A percentile compares a stretch with the other conserved stretches of the same genome.
These are phyloP conservation scores for Hypsizygus marmoreus DNA, from an alignment of 768 basidiomycete species.

Conservation along the genomic window DNA sequence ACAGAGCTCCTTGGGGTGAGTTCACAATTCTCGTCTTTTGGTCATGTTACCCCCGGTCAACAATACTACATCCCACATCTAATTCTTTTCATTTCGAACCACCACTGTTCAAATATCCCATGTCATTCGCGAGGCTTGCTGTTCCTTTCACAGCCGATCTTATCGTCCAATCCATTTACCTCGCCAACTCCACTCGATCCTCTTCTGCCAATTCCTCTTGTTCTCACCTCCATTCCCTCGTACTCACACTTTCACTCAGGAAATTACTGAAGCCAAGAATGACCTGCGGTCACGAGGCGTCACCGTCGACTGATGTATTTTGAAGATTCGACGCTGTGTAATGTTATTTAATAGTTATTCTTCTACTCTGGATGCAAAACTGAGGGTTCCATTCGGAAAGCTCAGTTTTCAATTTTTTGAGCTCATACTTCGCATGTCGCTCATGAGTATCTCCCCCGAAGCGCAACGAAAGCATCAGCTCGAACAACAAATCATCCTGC, in stretches of 20 bases:
- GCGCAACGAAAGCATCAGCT: no score
- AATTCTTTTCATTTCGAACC: neutral
- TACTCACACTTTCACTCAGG: slow-evolving; percentile 37
- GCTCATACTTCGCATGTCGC: no score
- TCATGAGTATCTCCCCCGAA: no score
- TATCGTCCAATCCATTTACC: no score
- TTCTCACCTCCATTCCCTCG: slow-evolving; percentile 4
- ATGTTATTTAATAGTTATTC: no score
- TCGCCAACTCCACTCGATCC: neutral
- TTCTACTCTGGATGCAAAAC: no score
- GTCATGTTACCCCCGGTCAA: neutral
- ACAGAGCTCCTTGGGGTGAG: slow-evolving; percentile 62
- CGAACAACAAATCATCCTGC: no score
- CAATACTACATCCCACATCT: neutral
- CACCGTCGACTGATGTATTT: slow-evolving; percentile 62
- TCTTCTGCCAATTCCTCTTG: neutral
- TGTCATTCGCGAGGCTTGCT: neutral
- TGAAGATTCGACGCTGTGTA: no score
- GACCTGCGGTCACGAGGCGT: slow-evolving; percentile 61
- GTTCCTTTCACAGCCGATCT: no score
- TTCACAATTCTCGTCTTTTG: no score
- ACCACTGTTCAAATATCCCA: neutral
- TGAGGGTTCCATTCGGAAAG: no score
- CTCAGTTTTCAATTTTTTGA: no score
- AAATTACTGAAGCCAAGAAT: slow-evolving; percentile 53